Percentiles rank a stretch among this genome's conserved stretches.
These are phyloP conservation scores for Linanthus parryae DNA, from an alignment of 148 eudicot species.

Conservation along the genomic window DNA sequence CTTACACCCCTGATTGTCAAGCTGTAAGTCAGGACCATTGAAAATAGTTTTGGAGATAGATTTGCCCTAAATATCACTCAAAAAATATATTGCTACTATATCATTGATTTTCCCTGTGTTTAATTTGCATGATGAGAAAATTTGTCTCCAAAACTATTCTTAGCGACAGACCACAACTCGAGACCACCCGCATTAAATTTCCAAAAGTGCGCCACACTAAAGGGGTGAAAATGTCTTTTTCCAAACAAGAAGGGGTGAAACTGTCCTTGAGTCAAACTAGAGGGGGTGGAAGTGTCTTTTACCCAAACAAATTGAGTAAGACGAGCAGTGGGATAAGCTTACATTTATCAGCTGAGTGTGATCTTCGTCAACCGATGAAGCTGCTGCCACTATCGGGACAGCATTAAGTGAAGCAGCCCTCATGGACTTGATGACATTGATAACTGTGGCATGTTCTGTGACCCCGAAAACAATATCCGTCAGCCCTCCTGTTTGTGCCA, in stretches of 20 bases:
- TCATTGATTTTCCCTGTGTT: no score
- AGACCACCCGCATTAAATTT: neutral
- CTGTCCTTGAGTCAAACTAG: neutral
- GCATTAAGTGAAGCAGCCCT: constrained; percentile 59
- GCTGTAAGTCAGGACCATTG: no score
- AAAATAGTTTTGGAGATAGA: no score
- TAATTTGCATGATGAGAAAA: no score
- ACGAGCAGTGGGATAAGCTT: constrained; percentile 2
- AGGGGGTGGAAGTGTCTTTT: neutral
- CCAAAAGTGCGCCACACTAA: neutral
- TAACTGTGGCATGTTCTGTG: constrained; percentile 39
- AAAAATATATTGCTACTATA: no score
- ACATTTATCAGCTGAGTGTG: constrained; percentile 59
- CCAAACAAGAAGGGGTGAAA: neutral
- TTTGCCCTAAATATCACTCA: no score
- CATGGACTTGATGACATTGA: constrained; percentile 60
- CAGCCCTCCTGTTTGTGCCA: constrained; percentile 32
- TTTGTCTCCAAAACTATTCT: neutral
- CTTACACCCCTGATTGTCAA: no score
- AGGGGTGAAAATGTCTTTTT: neutral
- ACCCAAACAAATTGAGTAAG: neutral
- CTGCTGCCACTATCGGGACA: constrained; percentile 59
- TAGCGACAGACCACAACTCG: neutral
- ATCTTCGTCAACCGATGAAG: constrained; percentile 30
- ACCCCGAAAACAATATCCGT: constrained; percentile 49